A percentile compares a stretch with the other conserved stretches of the same genome.
Evolutionary conservation across 1,284 basidiomycete species (phyloP).

Genomic region (Malassezia vespertilionis): DNA sequence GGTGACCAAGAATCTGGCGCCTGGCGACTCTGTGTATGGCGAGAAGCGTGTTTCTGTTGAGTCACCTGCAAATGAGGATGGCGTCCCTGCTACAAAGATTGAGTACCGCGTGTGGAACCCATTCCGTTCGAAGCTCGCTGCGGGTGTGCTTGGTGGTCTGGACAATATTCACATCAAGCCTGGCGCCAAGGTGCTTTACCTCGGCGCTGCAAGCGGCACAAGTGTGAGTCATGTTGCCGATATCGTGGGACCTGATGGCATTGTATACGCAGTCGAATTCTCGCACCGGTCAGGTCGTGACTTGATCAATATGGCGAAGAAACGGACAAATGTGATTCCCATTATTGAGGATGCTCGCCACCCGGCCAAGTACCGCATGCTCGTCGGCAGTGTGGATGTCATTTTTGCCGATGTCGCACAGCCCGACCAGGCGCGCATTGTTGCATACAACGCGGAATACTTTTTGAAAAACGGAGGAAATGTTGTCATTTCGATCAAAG

Average conservation of each 20-base stretch:
- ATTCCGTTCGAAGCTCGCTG: conserved; percentile 91
- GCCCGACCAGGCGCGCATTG: conserved; percentile 77
- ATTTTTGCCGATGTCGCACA: conserved; percentile 92
- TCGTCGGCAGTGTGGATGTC: conserved; percentile 42
- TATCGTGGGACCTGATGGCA: conserved; percentile 90
- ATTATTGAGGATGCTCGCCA: conserved; percentile 96
- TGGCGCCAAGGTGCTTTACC: conserved; percentile 90
- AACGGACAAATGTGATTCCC: conserved; percentile 96
- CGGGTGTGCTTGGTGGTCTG: conserved; percentile 88
- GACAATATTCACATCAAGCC: conserved; percentile 88
- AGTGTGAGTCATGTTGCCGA: conserved; percentile 97
- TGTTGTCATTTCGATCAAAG: conserved; percentile 95
- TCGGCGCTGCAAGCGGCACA: conserved; percentile 90
- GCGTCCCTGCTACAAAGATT: conserved; percentile 59
- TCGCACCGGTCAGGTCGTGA: conserved; percentile 92
- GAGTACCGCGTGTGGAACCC: conserved; percentile 99
- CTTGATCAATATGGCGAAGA: conserved; percentile 98
- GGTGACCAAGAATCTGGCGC: conserved; percentile 93
- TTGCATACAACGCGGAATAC: conserved; percentile 80
- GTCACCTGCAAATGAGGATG: conserved; percentile 55
- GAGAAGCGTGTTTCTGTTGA: conserved; percentile 62
- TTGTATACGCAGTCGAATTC: conserved; percentile 98
- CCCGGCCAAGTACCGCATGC: conserved; percentile 50
- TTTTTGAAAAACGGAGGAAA: conserved; percentile 94
- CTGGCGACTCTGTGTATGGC: conserved; percentile 94